phyloP scores from a whole-genome alignment of 73 alveolate species.

The Paramecium pentaurelia region DNA sequence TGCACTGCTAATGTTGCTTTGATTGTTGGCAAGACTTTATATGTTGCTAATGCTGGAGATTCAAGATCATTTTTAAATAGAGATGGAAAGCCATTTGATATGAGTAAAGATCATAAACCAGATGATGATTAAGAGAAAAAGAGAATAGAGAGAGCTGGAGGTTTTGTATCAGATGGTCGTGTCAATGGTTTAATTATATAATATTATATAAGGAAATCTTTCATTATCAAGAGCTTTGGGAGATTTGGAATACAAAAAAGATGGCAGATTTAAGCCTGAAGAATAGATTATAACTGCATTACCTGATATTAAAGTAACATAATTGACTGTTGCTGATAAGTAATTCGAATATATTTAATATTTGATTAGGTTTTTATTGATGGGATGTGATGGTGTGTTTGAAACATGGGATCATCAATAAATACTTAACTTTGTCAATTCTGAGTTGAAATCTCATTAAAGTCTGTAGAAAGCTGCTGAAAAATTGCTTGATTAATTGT shows the following conservation, averaged over 20 bases:
- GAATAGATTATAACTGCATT: slow-evolving; percentile 87
- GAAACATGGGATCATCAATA: slow-evolving; percentile 56
- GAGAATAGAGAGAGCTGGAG: slow-evolving; percentile 88
- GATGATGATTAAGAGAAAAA: slow-evolving; percentile 79
- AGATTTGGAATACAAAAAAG: slow-evolving; percentile 85
- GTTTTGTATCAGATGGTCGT: slow-evolving; percentile 82
- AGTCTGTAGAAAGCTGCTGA: slow-evolving; percentile 66
- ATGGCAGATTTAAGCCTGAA: slow-evolving; percentile 78
- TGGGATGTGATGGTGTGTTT: slow-evolving; percentile 73
- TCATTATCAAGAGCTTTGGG: slow-evolving; percentile 89
- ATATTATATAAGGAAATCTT: slow-evolving; percentile 40
- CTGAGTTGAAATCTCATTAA: not conserved
- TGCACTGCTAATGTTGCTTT: slow-evolving; percentile 80
- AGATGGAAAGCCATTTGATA: slow-evolving; percentile 71
- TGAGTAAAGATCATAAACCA: slow-evolving; percentile 91
- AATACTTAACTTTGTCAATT: slow-evolving; percentile 1
- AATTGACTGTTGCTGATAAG: slow-evolving; percentile 71
- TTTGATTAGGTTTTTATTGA: slow-evolving; percentile 2
- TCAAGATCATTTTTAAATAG: slow-evolving; percentile 85
- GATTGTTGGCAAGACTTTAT: slow-evolving; percentile 57
- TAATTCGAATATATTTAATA: not conserved
- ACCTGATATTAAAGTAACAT: slow-evolving; percentile 79
- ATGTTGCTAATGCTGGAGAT: slow-evolving; percentile 94
- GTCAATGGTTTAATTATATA: slow-evolving; percentile 74
- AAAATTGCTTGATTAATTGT: slow-evolving; percentile 72